Conservation (phyloP, 2,329 filamentous ascomycete species). For the Colletotrichum gloeosporioides region DNA sequence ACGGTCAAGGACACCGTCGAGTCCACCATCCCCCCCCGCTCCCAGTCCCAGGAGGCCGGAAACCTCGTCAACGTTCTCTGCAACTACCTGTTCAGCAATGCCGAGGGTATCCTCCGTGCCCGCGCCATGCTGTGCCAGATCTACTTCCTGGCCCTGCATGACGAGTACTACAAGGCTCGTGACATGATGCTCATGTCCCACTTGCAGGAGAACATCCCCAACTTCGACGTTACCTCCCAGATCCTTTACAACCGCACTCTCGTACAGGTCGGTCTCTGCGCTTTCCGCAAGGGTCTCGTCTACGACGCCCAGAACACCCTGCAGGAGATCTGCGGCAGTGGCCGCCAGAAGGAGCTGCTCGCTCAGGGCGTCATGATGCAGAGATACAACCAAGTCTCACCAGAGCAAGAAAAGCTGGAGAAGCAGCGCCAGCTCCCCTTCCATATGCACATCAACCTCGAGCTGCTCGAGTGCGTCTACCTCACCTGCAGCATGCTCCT, state of each 20-base stretch:
- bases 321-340: conserved; percentile 97
- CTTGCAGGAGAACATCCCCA: conserved; percentile 94
- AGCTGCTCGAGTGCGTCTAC: conserved; percentile 97
- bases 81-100: conserved; percentile 93
- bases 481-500: conserved; percentile 99
- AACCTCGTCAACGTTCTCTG: conserved; percentile 85
- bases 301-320: conserved; percentile 98
- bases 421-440: conserved; percentile 97
- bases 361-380: conserved; percentile 99
- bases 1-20: conserved; percentile 71
- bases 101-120: conserved; percentile 93
- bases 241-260: conserved; percentile 98
- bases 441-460: conserved; percentile 99
- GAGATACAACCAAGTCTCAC: conserved; percentile 93
- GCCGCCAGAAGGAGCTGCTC: conserved; percentile 95
- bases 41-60: conserved; percentile 69
- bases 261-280: conserved; percentile 96
- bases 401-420: conserved; percentile 96
- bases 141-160: conserved; percentile 96
- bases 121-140: conserved; percentile 98
- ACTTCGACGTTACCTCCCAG: conserved; percentile 96
- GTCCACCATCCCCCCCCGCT: conserved; percentile 81
- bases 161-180: conserved; percentile 96
- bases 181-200: conserved; percentile 99
- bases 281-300: conserved; percentile 94